A percentile compares a stretch with the other conserved stretches of the same genome.
Evolutionary conservation across 2,329 filamentous ascomycete genomes (phyloP).

Genomic region (Penicillium sp.): DNA sequence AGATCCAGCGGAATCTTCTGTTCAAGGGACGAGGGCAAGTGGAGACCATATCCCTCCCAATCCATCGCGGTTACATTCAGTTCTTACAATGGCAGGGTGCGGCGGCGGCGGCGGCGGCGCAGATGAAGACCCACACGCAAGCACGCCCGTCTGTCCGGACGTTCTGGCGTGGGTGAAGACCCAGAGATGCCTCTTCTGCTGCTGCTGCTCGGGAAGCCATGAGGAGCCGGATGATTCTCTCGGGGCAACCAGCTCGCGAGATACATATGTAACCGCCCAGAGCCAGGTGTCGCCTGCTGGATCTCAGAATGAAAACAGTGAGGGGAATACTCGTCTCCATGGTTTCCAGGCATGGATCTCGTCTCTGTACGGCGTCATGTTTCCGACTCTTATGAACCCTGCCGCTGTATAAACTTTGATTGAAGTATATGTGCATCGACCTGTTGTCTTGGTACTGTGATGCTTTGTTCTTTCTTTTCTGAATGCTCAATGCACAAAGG

Average conservation of each 20-base stretch:
- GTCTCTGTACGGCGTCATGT: constrained; percentile 2
- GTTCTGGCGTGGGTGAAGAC: constrained; percentile 7
- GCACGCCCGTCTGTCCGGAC: neutral
- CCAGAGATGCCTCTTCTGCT: constrained; percentile 13
- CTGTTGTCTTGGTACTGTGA: neutral
- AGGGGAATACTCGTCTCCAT: neutral
- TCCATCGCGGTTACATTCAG: constrained; percentile 3
- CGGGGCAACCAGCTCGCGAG: constrained; percentile 6
- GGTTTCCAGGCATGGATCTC: neutral
- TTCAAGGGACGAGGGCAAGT: neutral
- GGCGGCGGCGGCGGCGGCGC: neutral
- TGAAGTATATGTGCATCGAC: neutral
- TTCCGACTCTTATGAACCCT: neutral
- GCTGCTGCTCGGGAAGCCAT: neutral
- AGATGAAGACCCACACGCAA: neutral
- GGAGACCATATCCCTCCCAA: neutral
- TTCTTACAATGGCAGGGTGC: neutral
- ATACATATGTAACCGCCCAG: constrained; percentile 20
- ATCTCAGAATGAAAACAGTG: neutral
- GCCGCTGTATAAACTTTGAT: neutral
- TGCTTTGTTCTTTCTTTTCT: neutral
- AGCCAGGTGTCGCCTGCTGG: constrained; percentile 5
- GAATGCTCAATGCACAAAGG: neutral
- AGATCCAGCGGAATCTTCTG: neutral
- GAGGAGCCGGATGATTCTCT: constrained; percentile 7